Evolutionary conservation across 2,329 filamentous ascomycete species (phyloP).

Genomic region (Emergomyces orientalis): DNA sequence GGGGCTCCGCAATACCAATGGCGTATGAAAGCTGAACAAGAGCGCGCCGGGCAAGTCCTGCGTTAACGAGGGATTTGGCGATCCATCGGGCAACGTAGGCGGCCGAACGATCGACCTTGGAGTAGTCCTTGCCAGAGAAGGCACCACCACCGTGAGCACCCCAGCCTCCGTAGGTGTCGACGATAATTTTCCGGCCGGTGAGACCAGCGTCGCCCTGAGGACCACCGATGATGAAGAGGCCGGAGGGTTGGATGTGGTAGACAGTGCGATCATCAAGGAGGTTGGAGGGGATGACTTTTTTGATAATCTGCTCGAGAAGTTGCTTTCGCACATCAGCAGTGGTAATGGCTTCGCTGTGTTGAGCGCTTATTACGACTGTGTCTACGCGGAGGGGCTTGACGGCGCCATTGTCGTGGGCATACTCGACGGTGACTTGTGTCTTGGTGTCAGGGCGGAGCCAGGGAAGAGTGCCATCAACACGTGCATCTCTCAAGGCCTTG

Average conservation of each 20-base stretch:
- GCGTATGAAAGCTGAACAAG: constrained; percentile 98
- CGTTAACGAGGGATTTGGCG: constrained; percentile 90
- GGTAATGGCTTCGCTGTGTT: constrained; percentile 80
- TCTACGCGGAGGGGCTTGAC: constrained; percentile 88
- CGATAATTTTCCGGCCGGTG: constrained; percentile 98
- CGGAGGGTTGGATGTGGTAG: constrained; percentile 98
- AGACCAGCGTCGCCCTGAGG: constrained; percentile 98
- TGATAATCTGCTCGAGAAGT: constrained; percentile 95
- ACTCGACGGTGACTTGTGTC: constrained; percentile 98
- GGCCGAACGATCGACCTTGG: constrained; percentile 97
- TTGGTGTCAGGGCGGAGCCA: constrained; percentile 99
- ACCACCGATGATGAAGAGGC: constrained; percentile 97
- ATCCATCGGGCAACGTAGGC: constrained; percentile 98
- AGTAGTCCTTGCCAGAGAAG: constrained; percentile 99
- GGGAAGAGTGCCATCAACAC: constrained; percentile 74
- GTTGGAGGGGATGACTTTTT: constrained; percentile 83
- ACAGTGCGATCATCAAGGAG: constrained; percentile 88
- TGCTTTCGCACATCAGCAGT: constrained; percentile 90
- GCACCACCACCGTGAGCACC: constrained; percentile 99
- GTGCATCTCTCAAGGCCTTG: constrained; percentile 81
- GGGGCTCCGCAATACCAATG: constrained; percentile 95
- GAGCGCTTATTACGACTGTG: constrained; percentile 92
- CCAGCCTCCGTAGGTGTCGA: constrained; percentile 99
- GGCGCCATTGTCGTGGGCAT: constrained; percentile 89
- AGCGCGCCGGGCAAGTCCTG: constrained; percentile 79